phyloP scores from a whole-genome alignment of 225 moss, liverwort and hornwort species.

The Polytrichum commune region DNA sequence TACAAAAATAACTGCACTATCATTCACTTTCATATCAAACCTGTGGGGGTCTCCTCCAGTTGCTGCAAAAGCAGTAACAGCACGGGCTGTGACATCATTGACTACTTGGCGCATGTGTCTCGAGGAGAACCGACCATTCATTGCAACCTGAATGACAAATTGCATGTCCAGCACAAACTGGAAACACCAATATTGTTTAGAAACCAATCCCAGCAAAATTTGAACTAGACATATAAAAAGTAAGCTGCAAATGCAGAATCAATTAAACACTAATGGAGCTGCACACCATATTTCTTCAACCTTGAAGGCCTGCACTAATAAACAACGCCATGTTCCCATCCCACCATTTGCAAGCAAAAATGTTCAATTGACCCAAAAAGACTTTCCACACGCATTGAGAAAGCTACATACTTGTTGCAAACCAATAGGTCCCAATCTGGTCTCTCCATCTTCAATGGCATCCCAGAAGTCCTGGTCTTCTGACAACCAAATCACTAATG shows the following conservation, averaged over 20 bases:
- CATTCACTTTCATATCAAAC: conserved; percentile 17
- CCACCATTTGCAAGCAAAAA: too few species aligned
- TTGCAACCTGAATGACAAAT: conserved; percentile 63
- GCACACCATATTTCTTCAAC: conserved; percentile 4
- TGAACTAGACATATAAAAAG: neutral
- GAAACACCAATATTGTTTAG: conserved; percentile 13
- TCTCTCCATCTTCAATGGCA: conserved; percentile 77
- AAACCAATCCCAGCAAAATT: neutral
- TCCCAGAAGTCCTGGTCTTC: conserved; percentile 94
- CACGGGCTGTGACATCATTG: conserved; percentile 55
- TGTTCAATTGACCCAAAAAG: too few species aligned
- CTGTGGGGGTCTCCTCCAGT: conserved; percentile 65
- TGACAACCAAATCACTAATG: conserved; percentile 76
- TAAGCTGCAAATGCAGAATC: conserved; percentile 8
- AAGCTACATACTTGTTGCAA: conserved; percentile 64
- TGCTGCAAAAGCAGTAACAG: conserved; percentile 58
- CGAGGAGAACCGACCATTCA: conserved; percentile 53
- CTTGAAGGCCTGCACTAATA: neutral
- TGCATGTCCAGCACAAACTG: conserved; percentile 69
- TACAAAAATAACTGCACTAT: neutral
- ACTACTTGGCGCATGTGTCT: conserved; percentile 63
- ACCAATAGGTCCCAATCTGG: conserved; percentile 69
- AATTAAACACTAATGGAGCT: neutral
- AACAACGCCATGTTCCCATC: neutral
- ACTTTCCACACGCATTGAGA: too few species aligned